These are phyloP conservation scores for Alloascoidea hylecoeti DNA, from an alignment of 805 yeast species.

Conservation along the genomic window DNA sequence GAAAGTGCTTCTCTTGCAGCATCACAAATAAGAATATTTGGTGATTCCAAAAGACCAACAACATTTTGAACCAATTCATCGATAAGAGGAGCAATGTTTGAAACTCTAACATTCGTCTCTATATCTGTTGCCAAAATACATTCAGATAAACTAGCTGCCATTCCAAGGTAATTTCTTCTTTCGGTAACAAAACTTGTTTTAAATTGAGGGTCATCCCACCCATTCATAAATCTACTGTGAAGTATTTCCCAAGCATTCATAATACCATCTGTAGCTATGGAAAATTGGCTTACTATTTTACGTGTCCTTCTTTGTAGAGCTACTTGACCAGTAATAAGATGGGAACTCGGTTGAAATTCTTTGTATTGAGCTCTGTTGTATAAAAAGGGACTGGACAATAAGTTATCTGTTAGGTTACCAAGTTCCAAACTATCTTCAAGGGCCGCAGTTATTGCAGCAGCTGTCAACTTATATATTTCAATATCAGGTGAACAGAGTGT, in stretches of 20 bases:
- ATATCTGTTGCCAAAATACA: not conserved
- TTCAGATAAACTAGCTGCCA: slow-evolving; percentile 41
- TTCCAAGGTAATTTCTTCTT: slow-evolving; percentile 49
- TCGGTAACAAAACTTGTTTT: slow-evolving; percentile 1
- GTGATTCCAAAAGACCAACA: slow-evolving; percentile 20
- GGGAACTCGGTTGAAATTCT: slow-evolving; percentile 35
- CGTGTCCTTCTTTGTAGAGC: slow-evolving; percentile 61
- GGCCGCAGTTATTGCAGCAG: slow-evolving; percentile 21
- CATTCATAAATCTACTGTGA: slow-evolving; percentile 22
- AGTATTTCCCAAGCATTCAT: slow-evolving; percentile 28
- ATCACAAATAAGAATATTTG: slow-evolving; percentile 44
- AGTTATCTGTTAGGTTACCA: slow-evolving; percentile 8
- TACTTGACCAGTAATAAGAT: slow-evolving; percentile 52
- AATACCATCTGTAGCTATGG: slow-evolving; percentile 20
- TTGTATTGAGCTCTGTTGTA: slow-evolving; percentile 23
- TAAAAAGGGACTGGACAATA: slow-evolving; percentile 10
- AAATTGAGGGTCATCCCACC: too few relatives aligned
- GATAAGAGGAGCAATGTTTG: slow-evolving; percentile 38
- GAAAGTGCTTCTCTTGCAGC: slow-evolving; percentile 60
- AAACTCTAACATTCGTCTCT: not conserved
- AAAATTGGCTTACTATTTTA: slow-evolving; percentile 17
- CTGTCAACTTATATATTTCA: slow-evolving; percentile 33
- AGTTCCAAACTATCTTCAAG: slow-evolving; percentile 12
- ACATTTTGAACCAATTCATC: slow-evolving; percentile 14
- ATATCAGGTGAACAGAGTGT: slow-evolving; percentile 36